A percentile compares a stretch with the other conserved stretches of the same genome.
phyloP scores from a whole-genome alignment of 139 green algal genomes.

The Coelastrella sp. region DNA sequence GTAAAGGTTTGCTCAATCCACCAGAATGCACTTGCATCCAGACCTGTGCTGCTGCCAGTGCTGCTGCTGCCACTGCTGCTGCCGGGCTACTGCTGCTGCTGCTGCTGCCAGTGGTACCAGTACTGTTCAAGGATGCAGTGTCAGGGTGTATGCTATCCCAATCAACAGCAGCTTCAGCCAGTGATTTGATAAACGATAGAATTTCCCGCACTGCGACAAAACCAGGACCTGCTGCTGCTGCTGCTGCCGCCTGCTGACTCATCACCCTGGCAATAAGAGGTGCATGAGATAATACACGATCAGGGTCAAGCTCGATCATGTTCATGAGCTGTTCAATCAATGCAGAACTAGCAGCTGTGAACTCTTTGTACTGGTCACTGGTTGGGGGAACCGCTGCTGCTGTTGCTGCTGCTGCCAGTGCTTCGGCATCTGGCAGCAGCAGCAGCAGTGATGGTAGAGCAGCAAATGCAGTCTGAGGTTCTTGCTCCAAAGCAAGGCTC shows the following conservation, averaged over 20 bases:
- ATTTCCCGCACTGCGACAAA: not conserved
- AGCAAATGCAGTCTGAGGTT: slow-evolving; percentile 18
- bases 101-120: not conserved
- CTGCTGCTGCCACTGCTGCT: not conserved
- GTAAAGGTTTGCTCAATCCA: not conserved
- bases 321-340: not conserved
- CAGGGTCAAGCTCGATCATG: not conserved
- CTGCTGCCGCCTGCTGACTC: not conserved
- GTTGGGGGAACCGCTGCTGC: slow-evolving; percentile 31
- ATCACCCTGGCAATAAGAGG: not conserved
- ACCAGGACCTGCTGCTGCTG: too few relatives aligned
- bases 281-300: not conserved
- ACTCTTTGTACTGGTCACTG: not conserved
- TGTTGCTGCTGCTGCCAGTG: not conserved
- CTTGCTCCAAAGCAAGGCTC: slow-evolving; percentile 6
- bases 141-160: not conserved
- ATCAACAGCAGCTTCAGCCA: not conserved
- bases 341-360: slow-evolving; percentile 8
- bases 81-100: not conserved
- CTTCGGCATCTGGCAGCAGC: not conserved
- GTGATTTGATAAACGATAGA: not conserved
- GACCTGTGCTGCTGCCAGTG: not conserved
- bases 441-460: slow-evolving; percentile 31
- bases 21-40: not conserved
- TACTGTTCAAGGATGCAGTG: not conserved